These are phyloP conservation scores for Purpureocillium takamizusanense DNA, from an alignment of 2,329 filamentous ascomycete species.

Conservation along the genomic window DNA sequence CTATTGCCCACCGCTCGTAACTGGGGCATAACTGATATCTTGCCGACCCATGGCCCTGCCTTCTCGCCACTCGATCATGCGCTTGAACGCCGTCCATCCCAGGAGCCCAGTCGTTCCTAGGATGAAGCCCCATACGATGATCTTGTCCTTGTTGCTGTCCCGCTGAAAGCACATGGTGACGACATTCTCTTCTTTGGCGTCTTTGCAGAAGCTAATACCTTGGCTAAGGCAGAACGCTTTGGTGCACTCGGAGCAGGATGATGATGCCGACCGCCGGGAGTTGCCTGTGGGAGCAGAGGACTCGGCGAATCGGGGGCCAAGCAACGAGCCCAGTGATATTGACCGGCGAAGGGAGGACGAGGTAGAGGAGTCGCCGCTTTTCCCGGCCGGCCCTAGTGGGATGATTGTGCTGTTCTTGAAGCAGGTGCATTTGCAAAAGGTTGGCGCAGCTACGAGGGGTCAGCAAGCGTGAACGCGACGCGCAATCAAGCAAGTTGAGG, in stretches of 20 bases:
- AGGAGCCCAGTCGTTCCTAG: conserved; percentile 48
- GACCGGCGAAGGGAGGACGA: conserved; percentile 12
- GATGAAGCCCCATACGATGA: conserved; percentile 58
- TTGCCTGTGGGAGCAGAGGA: conserved; percentile 6
- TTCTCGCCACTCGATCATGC: conserved; percentile 32
- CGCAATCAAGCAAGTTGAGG: neutral
- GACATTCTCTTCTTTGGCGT: conserved; percentile 52
- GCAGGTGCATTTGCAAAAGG: conserved; percentile 63
- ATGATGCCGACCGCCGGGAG: conserved; percentile 26
- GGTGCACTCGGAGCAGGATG: conserved; percentile 53
- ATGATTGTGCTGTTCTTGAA: conserved; percentile 63
- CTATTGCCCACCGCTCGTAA: conserved; percentile 9
- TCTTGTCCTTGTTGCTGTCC: conserved; percentile 57
- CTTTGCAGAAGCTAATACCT: conserved; percentile 53
- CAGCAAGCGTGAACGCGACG: too few species aligned
- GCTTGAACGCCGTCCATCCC: conserved; percentile 48
- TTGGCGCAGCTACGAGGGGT: conserved; percentile 40
- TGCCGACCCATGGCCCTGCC: conserved; percentile 19
- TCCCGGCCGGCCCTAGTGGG: conserved; percentile 37
- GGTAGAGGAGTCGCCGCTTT: conserved; percentile 20
- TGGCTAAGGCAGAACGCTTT: conserved; percentile 54
- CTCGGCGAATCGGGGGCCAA: conserved; percentile 9
- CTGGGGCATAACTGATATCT: conserved; percentile 18
- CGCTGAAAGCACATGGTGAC: conserved; percentile 57
- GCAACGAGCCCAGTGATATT: conserved; percentile 11